Evolutionary conservation across 2,329 filamentous ascomycete species (phyloP), one percentile per base, ranked within the genome.

Genomic region (Apiospora koreana): DNA sequence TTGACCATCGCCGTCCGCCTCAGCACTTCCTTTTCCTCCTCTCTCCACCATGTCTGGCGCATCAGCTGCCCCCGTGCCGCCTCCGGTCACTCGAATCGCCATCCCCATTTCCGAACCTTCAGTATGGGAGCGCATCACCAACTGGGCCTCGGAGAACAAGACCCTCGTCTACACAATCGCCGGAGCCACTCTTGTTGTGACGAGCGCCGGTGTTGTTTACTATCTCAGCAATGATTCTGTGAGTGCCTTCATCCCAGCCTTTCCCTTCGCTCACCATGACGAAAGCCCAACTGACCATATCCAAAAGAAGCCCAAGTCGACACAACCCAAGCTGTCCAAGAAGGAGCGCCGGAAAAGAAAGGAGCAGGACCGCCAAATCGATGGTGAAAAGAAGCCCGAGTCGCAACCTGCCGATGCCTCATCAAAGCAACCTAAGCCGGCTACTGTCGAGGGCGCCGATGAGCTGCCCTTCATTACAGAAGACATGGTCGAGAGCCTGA

Each of bases 121-220:
- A 65, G 84, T 96, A 69, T 97, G 94, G 94, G 94, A 97, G 82
- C 92, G 95, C 78, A 86, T 98, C 83, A 92, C 94, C 75, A 91
- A 86, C 79, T 99, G 96, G 95, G 94, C 93, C 18, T 93, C 94
- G 2, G 95, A 98, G 81, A 95, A 99, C 85, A 98, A 98, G 86
- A 93, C 94, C 65, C 88, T 95, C 69, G 95, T 97, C 73, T 99
- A 98, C 83, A 98, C 96, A 75, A 94, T 98, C 83, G 96, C 95
- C 69, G 96, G 96, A 78, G 93, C 97, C 71, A 95, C 95, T 69
- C 89, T 97, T 65, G 94, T 98, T 58, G 93, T 97, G 70, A 96
- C 94, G 18, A 94, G 93, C 72, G 95, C 95, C 43, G 95, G 96
- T 76, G 93, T 94, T 58, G 92, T 97, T 79, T 99, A 98, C 86